Percentiles rank a stretch among this genome's conserved stretches.
Conservation (phyloP, 2,329 filamentous ascomycete genomes). For the Clonostachys byssicola region DNA sequence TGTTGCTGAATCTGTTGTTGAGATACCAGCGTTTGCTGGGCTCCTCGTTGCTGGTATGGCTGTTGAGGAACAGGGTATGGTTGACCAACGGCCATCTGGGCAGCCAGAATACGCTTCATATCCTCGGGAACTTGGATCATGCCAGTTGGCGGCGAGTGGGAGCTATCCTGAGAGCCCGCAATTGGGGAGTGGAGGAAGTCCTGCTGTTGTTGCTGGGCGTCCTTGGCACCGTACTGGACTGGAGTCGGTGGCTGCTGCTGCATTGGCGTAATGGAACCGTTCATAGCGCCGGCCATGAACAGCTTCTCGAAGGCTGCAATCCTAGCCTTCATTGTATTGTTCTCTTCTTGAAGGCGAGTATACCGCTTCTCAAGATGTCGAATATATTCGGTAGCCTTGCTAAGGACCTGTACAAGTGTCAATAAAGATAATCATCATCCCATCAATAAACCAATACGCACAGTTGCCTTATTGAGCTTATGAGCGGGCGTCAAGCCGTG, state of each 20-base stretch:
- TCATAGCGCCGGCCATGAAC: slow-evolving; percentile 73
- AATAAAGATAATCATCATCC: slow-evolving; percentile 1
- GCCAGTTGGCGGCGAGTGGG: slow-evolving; percentile 35
- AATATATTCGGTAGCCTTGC: slow-evolving; percentile 96
- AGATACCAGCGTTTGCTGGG: slow-evolving; percentile 38
- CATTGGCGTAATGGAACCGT: slow-evolving; percentile 49
- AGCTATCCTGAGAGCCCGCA: slow-evolving; percentile 18
- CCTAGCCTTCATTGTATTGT: slow-evolving; percentile 71
- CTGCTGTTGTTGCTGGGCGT: slow-evolving; percentile 26
- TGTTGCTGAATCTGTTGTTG: slow-evolving; percentile 47
- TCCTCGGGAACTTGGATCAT: slow-evolving; percentile 65
- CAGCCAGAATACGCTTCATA: slow-evolving; percentile 58
- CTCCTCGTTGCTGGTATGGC: slow-evolving; percentile 34
- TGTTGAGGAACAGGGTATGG: slow-evolving; percentile 47
- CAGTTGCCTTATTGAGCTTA: slow-evolving; percentile 97
- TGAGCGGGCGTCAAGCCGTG: slow-evolving; percentile 79
- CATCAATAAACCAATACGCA: slow-evolving; percentile 19
- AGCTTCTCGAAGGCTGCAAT: slow-evolving; percentile 75
- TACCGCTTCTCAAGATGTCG: slow-evolving; percentile 90
- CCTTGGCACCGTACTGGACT: slow-evolving; percentile 36
- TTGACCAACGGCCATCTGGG: slow-evolving; percentile 49
- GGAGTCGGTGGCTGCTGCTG: slow-evolving; percentile 46
- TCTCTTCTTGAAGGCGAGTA: slow-evolving; percentile 76
- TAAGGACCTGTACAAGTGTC: slow-evolving; percentile 56
- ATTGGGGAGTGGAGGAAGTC: slow-evolving; percentile 40